phyloP scores from a whole-genome alignment of 176 grass and related monocot species.

The Phoenix roebelenii region DNA sequence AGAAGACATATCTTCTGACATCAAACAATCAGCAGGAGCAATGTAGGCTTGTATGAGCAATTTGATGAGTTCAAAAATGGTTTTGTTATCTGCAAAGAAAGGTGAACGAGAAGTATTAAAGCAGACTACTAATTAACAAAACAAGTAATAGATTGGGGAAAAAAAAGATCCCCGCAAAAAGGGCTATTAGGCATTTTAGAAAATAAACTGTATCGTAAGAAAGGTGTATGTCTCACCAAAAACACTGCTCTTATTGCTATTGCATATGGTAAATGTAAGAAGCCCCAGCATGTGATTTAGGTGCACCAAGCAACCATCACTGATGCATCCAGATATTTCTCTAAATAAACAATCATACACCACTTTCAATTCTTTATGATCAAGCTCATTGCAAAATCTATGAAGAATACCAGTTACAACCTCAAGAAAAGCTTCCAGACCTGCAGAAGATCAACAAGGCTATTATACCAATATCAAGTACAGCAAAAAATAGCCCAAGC shows the following conservation, averaged over 20 bases:
- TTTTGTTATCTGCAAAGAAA: conserved; percentile 45
- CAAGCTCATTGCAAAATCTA: conserved; percentile 64
- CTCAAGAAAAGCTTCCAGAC: conserved; percentile 38
- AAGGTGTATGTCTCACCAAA: conserved; percentile 40
- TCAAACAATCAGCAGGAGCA: conserved; percentile 20
- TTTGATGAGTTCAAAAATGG: conserved; percentile 41
- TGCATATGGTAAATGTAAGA: conserved; percentile 54
- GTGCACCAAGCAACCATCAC: conserved; percentile 44
- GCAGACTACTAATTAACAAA: conserved; percentile 16
- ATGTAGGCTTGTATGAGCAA: conserved; percentile 51
- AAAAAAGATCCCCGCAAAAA: neutral
- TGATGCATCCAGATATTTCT: conserved; percentile 43
- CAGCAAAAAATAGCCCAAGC: too few species aligned
- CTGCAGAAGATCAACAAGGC: conserved; percentile 22
- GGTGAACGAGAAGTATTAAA: conserved; percentile 1
- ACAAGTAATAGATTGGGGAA: conserved; percentile 14
- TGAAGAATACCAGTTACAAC: conserved; percentile 55
- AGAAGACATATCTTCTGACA: conserved; percentile 27
- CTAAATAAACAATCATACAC: conserved; percentile 61
- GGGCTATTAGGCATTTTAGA: too few species aligned
- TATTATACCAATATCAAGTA: too few species aligned
- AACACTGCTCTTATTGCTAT: conserved; percentile 31
- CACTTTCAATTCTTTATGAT: conserved; percentile 52
- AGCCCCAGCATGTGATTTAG: conserved; percentile 54
- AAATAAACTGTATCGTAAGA: neutral